Evolutionary conservation across 176 grass and related monocot species (phyloP), one percentile per base, ranked within the genome.

Genomic region (Guadua angustifolia): DNA sequence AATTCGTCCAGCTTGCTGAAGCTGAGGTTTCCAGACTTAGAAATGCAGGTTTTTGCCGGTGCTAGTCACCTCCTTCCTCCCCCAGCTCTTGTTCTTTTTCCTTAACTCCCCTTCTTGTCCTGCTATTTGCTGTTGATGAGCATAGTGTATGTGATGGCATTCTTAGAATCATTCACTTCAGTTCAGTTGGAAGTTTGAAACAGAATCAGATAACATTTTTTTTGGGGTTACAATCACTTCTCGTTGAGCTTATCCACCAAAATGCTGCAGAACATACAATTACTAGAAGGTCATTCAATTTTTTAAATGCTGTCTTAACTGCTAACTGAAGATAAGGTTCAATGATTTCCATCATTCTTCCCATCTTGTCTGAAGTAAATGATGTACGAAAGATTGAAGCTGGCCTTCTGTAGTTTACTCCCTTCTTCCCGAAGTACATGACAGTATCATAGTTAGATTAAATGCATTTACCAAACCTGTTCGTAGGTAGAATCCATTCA

Each of bases 21-120:
- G 96, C 81, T 46, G 96, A 99, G 80, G 93, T 94, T 50, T 70
- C 83, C 84, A 95, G n/a, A 83, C 96, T 99, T 83, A 92, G 91
- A 50, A 87, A 90, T 83, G 96, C 96, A 95, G 96, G 96, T 93
- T 58, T 38, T 81, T 63, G 66, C 26, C 15, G 19, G 74, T 52
- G 35, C 72, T 49, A 19, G 6, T 33, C 47, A 51, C 32, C 42
- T 73, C 15, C 18, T 76, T 46, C 71, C 21, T 29, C 4, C 63
- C 50, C 81, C 15, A 74, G 71, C 73, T 63, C 52, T 33, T 42
- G 13, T 62, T 75, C 35, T 21, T 59, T 57, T 71, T 57, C 9
- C 19, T 73, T 84, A 77, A 42, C 44, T 17, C 35, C 38, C 9
- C 45, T 36, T 56, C 59, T 17, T 26, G 25, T 58, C 67, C 36